Evolutionary conservation across 2,329 filamentous ascomycete genomes (phyloP), one percentile per base, ranked within the genome.

Genomic region (Hypoxylon sp.): DNA sequence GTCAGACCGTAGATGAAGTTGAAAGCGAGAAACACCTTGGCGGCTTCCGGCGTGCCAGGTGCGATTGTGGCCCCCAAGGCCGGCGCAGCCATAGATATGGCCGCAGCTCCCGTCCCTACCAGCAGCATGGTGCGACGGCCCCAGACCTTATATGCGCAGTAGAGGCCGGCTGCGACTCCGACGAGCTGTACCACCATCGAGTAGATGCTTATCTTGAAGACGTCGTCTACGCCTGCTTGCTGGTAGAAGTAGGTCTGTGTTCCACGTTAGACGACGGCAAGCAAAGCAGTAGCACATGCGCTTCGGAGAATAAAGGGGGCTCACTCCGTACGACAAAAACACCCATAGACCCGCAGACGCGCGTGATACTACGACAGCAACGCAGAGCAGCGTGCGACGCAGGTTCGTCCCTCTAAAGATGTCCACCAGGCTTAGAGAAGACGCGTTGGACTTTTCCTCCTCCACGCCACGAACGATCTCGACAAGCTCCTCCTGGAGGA

Each of bases 261-360:
- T 20, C 3, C 29, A 60, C 54, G 53, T 63, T 63, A 63, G 55
- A 58, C 54, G 45, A 42, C 24, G 13, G 46, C 10, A 40, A 15
- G 17, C 8, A 23, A 20, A n/a, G n/a, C n/a, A n/a, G n/a, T n/a
- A n/a, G 47, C 29, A 41, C 10, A 35, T 35, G 45, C 42, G n/a
- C 9, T 21, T 53, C 50, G 56, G 51, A 41, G 27, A 52, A 56
- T 46, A 56, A 17, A 48, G 24, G n/a, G 41, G 18, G 20, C 60
- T 57, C 46, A 65, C 63, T 20, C 66, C 65, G 59, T 70, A 71
- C 3, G 64, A 63, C 24, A 71, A 42, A 23, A 70, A 62, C 15
- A 73, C 64, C 67, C 67, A 70, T 11, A 69, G 48, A 3, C 70
- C 70, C 6, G 69, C 67, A 0, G 68, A 66, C 11, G 70, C 64